Conservation (phyloP, 257 asterid species). For the Solanum clarkiae region DNA sequence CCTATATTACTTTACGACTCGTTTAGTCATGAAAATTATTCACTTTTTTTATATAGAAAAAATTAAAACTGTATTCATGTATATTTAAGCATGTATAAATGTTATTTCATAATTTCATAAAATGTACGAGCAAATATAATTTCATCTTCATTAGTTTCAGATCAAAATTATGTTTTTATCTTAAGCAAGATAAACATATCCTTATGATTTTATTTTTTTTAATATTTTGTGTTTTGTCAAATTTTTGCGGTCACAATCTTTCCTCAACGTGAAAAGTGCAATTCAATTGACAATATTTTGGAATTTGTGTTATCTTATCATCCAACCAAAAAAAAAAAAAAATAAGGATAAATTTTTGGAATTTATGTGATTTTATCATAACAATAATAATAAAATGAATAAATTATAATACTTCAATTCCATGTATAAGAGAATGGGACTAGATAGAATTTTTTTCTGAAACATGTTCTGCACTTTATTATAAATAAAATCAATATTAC, state of each 20-base stretch:
- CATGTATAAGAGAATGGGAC: background rate
- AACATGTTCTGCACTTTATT: background rate
- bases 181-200: background rate
- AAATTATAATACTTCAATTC: background rate
- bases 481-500: background rate
- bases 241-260: background rate
- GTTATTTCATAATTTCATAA: background rate
- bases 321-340: background rate
- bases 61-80: background rate
- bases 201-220: background rate
- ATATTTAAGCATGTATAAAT: background rate
- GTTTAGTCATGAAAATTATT: background rate
- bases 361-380: background rate
- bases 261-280: background rate
- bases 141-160: rapidly evolving
- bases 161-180: background rate
- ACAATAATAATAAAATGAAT: background rate
- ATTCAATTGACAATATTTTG: background rate
- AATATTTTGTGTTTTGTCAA: background rate
- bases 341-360: background rate
- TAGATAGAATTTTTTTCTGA: background rate
- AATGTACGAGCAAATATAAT: background rate
- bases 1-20: background rate
- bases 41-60: too few relatives aligned
- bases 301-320: background rate